These are phyloP conservation scores for Boletus reticuloceps DNA, from an alignment of 768 basidiomycete genomes.

Conservation along the genomic window DNA sequence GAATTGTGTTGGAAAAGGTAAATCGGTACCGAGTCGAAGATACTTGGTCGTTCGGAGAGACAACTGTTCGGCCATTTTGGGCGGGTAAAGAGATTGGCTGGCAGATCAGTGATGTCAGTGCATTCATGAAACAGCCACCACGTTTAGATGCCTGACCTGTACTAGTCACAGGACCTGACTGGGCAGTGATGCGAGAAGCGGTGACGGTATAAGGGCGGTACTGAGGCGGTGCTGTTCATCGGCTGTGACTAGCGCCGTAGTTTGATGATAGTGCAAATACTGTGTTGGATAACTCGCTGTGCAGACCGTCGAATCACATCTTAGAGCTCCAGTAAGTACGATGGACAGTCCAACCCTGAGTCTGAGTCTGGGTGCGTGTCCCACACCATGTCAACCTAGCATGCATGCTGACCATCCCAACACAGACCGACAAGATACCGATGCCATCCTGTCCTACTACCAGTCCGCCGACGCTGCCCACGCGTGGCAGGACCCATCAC, in stretches of 20 bases:
- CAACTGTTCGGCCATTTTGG: constrained; percentile 81
- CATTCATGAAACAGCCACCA: not conserved
- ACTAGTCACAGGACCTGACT: constrained; percentile 2
- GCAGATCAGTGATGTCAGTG: constrained; percentile 44
- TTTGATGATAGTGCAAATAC: not conserved
- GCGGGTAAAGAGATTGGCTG: constrained; percentile 78
- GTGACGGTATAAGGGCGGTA: constrained; percentile 6
- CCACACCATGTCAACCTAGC: not conserved
- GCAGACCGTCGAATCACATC: constrained; percentile 6
- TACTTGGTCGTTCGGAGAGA: constrained; percentile 42
- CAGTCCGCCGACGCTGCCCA: constrained; percentile 39
- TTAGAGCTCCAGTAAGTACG: not conserved
- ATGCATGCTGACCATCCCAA: not conserved
- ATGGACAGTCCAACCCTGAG: constrained; percentile 14
- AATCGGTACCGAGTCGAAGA: constrained; percentile 42
- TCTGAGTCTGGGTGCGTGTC: constrained; percentile 16
- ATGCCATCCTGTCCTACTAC: constrained; percentile 52
- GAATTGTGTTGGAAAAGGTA: constrained; percentile 45
- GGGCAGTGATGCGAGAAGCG: not conserved
- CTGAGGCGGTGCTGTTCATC: constrained; percentile 20
- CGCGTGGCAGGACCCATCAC: not conserved
- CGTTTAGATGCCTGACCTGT: not conserved
- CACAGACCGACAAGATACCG: constrained; percentile 33
- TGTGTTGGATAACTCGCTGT: constrained; percentile 1
- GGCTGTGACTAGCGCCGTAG: constrained; percentile 19